A percentile compares a stretch with the other conserved stretches of the same genome.
These are phyloP conservation scores for Aphanomyces stellatus DNA, from an alignment of 352 stramenopile species.

Conservation along the genomic window DNA sequence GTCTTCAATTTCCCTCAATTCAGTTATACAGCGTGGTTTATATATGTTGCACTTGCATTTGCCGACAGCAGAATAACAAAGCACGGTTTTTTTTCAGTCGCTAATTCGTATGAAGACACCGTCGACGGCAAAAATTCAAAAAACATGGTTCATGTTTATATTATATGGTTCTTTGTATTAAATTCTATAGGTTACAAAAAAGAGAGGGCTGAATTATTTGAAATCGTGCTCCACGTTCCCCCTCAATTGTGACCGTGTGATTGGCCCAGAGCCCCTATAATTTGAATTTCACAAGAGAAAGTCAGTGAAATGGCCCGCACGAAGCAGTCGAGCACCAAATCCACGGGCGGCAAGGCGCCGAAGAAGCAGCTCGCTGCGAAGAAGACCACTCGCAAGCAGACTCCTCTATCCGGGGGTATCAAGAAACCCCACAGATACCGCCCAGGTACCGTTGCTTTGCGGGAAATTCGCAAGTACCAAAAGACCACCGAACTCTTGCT, in stretches of 20 bases:
- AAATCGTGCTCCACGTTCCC: not conserved
- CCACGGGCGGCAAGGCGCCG: conserved; percentile 87
- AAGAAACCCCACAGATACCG: conserved; percentile 80
- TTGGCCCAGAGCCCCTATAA: not conserved
- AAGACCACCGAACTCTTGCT: conserved; percentile 91
- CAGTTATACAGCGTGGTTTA: too few relatives aligned
- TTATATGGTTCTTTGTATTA: not conserved
- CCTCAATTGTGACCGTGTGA: not conserved
- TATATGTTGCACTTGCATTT: too few relatives aligned
- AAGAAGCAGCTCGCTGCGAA: conserved; percentile 86
- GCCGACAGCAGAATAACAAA: too few relatives aligned
- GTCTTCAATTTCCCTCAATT: too few relatives aligned
- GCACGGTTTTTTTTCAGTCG: too few relatives aligned
- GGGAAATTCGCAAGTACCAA: conserved; percentile 90
- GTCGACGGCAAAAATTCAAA: too few relatives aligned
- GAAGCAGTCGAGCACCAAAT: conserved; percentile 95
- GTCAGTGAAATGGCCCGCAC: conserved; percentile 83
- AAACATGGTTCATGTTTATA: not conserved
- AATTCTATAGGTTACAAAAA: too few relatives aligned
- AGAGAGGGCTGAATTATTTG: too few relatives aligned
- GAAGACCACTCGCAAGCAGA: conserved; percentile 89
- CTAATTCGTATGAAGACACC: too few relatives aligned
- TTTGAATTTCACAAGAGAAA: conserved; percentile 7
- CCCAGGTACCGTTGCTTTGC: conserved; percentile 84
- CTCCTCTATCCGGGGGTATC: conserved; percentile 83